Evolutionary conservation across 768 basidiomycete genomes (phyloP).

Genomic region (Calocera viscosa): DNA sequence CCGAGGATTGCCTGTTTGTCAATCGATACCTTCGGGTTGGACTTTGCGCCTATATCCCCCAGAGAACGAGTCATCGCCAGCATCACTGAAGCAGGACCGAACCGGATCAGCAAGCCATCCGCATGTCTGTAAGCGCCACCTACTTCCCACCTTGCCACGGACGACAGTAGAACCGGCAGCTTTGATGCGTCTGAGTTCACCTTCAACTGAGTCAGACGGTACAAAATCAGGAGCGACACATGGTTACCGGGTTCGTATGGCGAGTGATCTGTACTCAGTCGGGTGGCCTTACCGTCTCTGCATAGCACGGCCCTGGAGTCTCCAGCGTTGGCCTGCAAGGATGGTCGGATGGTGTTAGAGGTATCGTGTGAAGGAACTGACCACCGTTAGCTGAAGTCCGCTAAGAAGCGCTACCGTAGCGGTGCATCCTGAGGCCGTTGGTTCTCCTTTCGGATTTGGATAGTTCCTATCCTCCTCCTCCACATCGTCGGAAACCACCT

Average conservation of each 20-base stretch:
- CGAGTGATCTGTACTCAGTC: neutral
- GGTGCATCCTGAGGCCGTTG: neutral
- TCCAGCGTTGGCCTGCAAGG: neutral
- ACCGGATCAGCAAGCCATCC: neutral
- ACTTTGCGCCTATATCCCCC: neutral
- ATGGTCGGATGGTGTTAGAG: neutral
- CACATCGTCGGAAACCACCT: neutral
- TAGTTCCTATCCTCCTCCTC: constrained; percentile 5
- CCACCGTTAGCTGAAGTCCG: neutral
- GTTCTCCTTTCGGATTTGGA: neutral
- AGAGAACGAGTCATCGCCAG: neutral
- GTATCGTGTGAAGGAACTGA: neutral
- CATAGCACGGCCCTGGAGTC: neutral
- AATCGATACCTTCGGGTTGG: neutral
- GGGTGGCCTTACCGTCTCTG: neutral
- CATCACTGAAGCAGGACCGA: neutral
- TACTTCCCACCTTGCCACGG: neutral
- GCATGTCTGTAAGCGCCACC: neutral
- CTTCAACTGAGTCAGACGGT: neutral
- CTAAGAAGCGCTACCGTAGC: neutral
- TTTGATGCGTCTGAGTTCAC: neutral
- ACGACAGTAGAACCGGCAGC: neutral
- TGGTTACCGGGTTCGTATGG: neutral
- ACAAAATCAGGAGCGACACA: neutral
- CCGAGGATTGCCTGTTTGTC: neutral